Percentiles rank a stretch among this genome's conserved stretches.
These are phyloP conservation scores for Alternaria infectoria DNA, from an alignment of 2,329 filamentous ascomycete genomes.

Conservation along the genomic window DNA sequence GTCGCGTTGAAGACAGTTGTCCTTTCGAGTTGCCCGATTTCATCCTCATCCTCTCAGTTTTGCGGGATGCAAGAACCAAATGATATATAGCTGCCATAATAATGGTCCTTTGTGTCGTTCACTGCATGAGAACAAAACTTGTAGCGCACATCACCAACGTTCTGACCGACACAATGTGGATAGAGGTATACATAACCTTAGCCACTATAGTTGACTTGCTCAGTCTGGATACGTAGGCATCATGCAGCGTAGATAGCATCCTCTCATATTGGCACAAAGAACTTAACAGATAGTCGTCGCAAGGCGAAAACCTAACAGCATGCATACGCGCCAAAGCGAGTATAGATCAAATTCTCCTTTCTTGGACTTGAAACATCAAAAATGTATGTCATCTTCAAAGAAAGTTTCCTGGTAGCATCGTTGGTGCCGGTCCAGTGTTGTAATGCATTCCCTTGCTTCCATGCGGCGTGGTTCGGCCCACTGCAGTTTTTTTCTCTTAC, in stretches of 20 bases:
- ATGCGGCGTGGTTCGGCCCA: not conserved
- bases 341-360: not conserved
- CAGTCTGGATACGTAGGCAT: not conserved
- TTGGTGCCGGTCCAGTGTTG: not conserved
- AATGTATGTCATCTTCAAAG: no score
- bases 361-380: not conserved
- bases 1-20: not conserved
- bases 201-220: not conserved
- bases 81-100: not conserved
- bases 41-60: not conserved
- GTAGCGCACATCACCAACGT: not conserved
- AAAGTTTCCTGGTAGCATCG: not conserved
- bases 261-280: not conserved
- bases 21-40: not conserved
- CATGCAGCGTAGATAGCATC: not conserved
- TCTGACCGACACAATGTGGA: not conserved
- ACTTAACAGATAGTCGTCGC: accelerated
- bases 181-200: not conserved
- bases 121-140: not conserved
- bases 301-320: not conserved
- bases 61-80: not conserved
- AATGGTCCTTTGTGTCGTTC: not conserved
- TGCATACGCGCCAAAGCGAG: not conserved
- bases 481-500: not conserved
- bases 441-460: not conserved